These are phyloP conservation scores for Mycena albidolilacea DNA, from an alignment of 768 basidiomycete genomes.

Conservation along the genomic window DNA sequence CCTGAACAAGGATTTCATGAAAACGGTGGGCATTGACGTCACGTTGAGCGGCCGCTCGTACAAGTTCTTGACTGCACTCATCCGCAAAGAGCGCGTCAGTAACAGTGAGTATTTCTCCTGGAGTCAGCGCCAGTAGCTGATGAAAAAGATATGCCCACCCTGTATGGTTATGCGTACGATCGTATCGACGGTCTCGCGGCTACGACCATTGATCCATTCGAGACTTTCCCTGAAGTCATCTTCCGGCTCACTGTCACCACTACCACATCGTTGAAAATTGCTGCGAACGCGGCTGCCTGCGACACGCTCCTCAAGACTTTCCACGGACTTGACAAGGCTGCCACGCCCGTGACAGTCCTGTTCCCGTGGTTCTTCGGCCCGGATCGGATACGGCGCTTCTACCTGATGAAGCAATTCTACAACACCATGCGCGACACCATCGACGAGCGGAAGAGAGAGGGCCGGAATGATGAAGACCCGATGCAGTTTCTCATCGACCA, in stretches of 20 bases:
- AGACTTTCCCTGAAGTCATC: slow-evolving; percentile 1
- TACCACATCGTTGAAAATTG: slow-evolving; percentile 4
- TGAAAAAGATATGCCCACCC: slow-evolving; percentile 8
- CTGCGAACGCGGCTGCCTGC: slow-evolving; percentile 5
- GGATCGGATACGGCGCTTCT: slow-evolving; percentile 25
- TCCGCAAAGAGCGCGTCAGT: slow-evolving; percentile 19
- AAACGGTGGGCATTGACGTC: slow-evolving; percentile 14
- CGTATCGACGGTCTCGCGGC: neutral
- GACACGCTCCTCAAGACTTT: slow-evolving; percentile 9
- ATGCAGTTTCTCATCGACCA: slow-evolving; percentile 22
- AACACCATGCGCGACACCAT: slow-evolving; percentile 1
- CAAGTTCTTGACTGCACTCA: slow-evolving; percentile 17
- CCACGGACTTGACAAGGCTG: slow-evolving; percentile 8
- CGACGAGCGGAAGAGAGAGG: slow-evolving; percentile 7
- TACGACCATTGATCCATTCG: slow-evolving; percentile 11
- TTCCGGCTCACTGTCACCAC: slow-evolving; percentile 16
- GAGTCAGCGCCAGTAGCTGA: neutral
- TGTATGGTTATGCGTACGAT: slow-evolving; percentile 9
- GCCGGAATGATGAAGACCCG: slow-evolving; percentile 16
- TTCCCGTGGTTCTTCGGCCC: slow-evolving; percentile 24
- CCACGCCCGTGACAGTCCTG: slow-evolving; percentile 16
- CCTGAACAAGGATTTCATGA: slow-evolving; percentile 26
- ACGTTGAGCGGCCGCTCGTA: slow-evolving; percentile 23
- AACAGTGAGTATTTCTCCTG: neutral
- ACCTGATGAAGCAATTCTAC: slow-evolving; percentile 24